Evolutionary conservation across 257 asterid genomes (phyloP).

Genomic region (Perilla frutescens): DNA sequence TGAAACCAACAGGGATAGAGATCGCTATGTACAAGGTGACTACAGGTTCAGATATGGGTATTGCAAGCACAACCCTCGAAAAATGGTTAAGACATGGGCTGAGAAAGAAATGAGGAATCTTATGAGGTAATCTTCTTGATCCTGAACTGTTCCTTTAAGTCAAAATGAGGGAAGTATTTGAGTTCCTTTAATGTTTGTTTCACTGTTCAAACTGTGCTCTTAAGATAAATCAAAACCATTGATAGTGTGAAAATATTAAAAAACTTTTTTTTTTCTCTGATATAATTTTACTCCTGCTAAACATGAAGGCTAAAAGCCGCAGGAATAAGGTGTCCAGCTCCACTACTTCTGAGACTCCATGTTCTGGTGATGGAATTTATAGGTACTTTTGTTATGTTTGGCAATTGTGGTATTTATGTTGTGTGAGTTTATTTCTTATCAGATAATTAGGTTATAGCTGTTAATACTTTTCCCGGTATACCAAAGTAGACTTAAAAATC

Average conservation of each 20-base stretch:
- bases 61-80: slow-evolving; percentile 95
- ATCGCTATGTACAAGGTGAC: slow-evolving; percentile 97
- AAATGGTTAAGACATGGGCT: slow-evolving; percentile 99
- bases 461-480: background rate
- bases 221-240: background rate
- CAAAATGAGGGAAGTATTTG: background rate
- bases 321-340: slow-evolving; percentile 91
- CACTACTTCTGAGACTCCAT: slow-evolving; percentile 86
- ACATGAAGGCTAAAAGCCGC: slow-evolving; percentile 82
- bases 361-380: slow-evolving; percentile 98
- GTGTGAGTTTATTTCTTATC: background rate
- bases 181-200: slow-evolving; percentile 11
- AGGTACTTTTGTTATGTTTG: slow-evolving; percentile 52
- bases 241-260: background rate
- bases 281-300: slow-evolving; percentile 28
- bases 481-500: background rate
- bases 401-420: background rate
- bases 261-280: slow-evolving; percentile 25
- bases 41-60: slow-evolving; percentile 87
- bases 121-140: slow-evolving; percentile 62
- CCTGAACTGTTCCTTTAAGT: background rate
- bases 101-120: slow-evolving; percentile 99
- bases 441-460: background rate
- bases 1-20: slow-evolving; percentile 81
- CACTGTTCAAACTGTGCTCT: background rate